Base-by-base conservation (phyloP, 345 rosid genomes). In the Rhodamnia rubescens region DNA sequence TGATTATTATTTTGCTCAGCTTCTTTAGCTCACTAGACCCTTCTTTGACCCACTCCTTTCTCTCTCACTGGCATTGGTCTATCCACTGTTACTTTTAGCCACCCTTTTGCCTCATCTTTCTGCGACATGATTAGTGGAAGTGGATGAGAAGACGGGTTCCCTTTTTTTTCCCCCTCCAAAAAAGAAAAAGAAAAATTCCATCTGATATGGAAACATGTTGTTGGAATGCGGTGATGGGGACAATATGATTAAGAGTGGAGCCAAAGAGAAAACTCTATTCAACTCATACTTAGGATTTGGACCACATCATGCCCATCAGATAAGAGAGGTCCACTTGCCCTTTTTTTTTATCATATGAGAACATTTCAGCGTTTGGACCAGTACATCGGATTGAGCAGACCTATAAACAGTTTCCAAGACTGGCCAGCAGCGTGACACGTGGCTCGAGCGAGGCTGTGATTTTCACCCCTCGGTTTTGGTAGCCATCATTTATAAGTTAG, bases 221-320 rank as follows among this genome's bases (percentile, higher is more conserved):
- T 88, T 88, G 89, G 89, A 88, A 90, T 91, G 91, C 89, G 89
- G 90, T 84, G 92, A 88, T 85, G 83, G 86, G 87, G 90, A 86
- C 90, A 89, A 86, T 88, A 91, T 91, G 85, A 91, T 92, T 88
- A 89, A 53, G 55, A 22, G 86, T 85, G 86, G 86, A 75, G 86
- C 74, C 86, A 52, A 82, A 24, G 74, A 22, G 44, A 49, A 13
- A 81, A 83, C 47, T 82, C 47, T 82, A 84, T 51, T 56, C 83
- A 85, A 44, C 80, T 74, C 69, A 47, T 47, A 83, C 52, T 82
- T 11, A 29, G 80, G 81, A 85, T 87, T 88, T 86, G 90, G 92
- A 91, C 89, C 88, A 86, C 88, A 75, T 83, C 89, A 84, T 84
- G n/a, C 84, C 83, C 89, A 83, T 83, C 78, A 32, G 78, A 69